Base-by-base conservation (phyloP, 306 rosid genomes). In the Glycine tomentella region DNA sequence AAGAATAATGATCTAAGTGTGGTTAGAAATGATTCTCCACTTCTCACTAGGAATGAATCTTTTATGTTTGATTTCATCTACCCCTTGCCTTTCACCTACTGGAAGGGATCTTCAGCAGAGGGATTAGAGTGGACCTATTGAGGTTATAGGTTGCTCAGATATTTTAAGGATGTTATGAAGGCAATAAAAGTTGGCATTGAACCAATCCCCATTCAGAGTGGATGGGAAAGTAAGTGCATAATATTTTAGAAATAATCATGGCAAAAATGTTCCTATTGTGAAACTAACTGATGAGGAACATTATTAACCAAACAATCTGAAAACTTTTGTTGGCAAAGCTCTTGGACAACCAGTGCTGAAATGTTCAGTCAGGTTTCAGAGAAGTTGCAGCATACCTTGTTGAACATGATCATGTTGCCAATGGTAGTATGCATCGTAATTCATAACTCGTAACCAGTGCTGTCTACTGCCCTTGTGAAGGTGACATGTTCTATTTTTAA, bases 311-410 rank as follows among this genome's bases (percentile, higher is more conserved):
- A 91, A 33, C 36, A 33, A 33, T 33, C 36, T 3, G 3, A 33
- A 33, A 33, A 3, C 2, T 33, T 33, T 33, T 33, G 36, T 1
- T 33, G 36, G 36, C 36, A 33, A 33, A 33, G 36, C 36, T 33
- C 36, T 33, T 33, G 36, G 36, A 33, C 36, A 33, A 33, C 36
- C 36, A 33, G 36, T 33, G 1, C 36, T 33, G 36, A 33, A 33
- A 33, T 3, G 3, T 33, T 33, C 36, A 33, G 36, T 33, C 95
- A 0, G 95, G 93, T 17, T 92, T 91, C 53, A 86, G 95, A 78
- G 97, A 92, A 87, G 97, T 92, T 56, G 91, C 92, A 14, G 97
- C 95, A 48, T 92, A 87, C 81, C 95, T 92, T 75, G 91, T 92
- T 77, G 95, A 92, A 70, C 84, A 87, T 81, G 84, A 84, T 69